Conservation (phyloP, 2,329 filamentous ascomycete genomes). For the Davidsoniella virescens region DNA sequence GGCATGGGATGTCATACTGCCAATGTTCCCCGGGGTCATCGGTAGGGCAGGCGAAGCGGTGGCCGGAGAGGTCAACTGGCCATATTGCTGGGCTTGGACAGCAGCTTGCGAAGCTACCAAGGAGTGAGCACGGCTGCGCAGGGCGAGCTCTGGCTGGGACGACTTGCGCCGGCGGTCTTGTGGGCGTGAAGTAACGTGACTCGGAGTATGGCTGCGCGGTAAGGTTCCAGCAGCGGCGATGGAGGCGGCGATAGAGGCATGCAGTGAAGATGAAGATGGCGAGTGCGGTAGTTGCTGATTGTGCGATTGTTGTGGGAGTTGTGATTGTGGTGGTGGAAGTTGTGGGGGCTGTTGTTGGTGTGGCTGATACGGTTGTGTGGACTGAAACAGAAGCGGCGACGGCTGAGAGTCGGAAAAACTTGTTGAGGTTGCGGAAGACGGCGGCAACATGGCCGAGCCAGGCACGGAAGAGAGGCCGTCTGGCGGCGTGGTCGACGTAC, state of each 20-base stretch:
- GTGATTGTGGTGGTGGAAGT: not conserved
- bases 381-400: not conserved
- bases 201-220: constrained; percentile 43
- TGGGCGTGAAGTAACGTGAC: constrained; percentile 43
- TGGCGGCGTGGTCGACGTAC: not conserved
- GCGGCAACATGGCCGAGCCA: not conserved
- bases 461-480: not conserved
- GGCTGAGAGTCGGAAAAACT: too few relatives aligned
- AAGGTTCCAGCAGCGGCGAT: constrained; percentile 24
- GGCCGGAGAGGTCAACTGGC: constrained; percentile 32
- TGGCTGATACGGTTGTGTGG: not conserved
- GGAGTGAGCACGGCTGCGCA: constrained; percentile 36
- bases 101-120: constrained; percentile 20
- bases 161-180: constrained; percentile 33
- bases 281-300: constrained; percentile 1
- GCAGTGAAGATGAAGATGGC: constrained; percentile 1
- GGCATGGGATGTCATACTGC: not conserved
- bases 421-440: not conserved
- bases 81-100: constrained; percentile 23
- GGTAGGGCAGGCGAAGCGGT: constrained; percentile 18
- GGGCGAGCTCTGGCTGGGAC: constrained; percentile 36
- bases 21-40: constrained; percentile 15
- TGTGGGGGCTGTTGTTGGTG: not conserved
- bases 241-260: constrained; percentile 17
- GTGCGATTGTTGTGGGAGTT: not conserved